These are phyloP conservation scores for Plasmodium gaboni DNA, from an alignment of 169 alveolate species.

Conservation along the genomic window DNA sequence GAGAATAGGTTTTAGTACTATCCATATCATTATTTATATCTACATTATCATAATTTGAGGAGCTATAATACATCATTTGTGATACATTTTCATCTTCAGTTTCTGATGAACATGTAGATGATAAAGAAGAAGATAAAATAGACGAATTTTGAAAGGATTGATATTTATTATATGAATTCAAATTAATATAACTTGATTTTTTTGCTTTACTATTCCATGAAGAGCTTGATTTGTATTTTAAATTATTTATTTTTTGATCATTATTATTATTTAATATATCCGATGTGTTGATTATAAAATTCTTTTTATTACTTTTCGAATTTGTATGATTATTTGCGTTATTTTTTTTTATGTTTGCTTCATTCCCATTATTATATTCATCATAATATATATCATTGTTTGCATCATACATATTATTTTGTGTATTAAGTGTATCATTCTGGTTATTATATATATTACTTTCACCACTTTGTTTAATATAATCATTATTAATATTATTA, in stretches of 20 bases:
- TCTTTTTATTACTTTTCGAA: not conserved
- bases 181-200: not conserved
- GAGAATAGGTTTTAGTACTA: not conserved
- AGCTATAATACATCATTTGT: not conserved
- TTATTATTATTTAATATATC: not conserved
- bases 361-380: not conserved
- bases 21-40: constrained; percentile 5
- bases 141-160: constrained; percentile 17
- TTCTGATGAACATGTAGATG: constrained; percentile 9
- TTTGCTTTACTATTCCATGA: constrained; percentile 15
- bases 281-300: not conserved
- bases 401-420: too few species aligned
- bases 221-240: constrained; percentile 6
- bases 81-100: constrained; percentile 2
- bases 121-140: constrained; percentile 8
- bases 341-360: not conserved
- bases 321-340: not conserved
- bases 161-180: not conserved
- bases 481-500: not conserved
- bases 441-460: too few species aligned
- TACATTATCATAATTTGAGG: constrained; percentile 2
- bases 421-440: too few species aligned
- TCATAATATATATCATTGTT: not conserved
- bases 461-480: too few species aligned
- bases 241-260: not conserved